Evolutionary conservation across 108 stramenopile genomes (phyloP).

Genomic region (Aurantiochytrium sp.): DNA sequence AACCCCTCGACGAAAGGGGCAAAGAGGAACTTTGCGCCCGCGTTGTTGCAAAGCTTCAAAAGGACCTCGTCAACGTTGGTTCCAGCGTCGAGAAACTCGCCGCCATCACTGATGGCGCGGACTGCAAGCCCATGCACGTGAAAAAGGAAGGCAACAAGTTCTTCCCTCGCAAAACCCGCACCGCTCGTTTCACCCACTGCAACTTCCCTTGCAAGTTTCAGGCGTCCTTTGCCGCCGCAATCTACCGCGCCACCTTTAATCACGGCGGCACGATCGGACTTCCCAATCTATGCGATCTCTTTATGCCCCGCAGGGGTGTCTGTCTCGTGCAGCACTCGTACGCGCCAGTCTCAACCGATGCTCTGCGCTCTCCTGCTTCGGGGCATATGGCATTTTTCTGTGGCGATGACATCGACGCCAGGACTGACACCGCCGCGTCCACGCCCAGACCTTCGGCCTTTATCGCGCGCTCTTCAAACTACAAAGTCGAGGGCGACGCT

Average conservation of each 20-base stretch:
- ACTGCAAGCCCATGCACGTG: not conserved
- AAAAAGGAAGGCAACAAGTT: not conserved
- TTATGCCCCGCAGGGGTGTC: not conserved
- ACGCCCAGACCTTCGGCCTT: no score
- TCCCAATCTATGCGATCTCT: not conserved
- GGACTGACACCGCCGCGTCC: no score
- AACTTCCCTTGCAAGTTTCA: not conserved
- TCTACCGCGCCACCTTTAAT: not conserved
- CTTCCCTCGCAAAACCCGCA: not conserved
- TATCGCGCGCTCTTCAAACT: no score
- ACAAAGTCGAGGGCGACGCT: no score
- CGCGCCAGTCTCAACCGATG: not conserved
- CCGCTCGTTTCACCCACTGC: not conserved
- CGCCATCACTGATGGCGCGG: not conserved
- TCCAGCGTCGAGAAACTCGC: not conserved
- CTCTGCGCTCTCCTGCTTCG: no score
- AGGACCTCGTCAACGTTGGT: not conserved
- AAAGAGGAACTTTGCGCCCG: not conserved
- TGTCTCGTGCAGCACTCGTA: not conserved
- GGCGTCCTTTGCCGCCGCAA: not conserved
- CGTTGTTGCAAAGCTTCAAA: not conserved
- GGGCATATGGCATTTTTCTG: no score
- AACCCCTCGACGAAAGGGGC: not conserved
- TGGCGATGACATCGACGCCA: no score
- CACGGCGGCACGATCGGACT: not conserved